Evolutionary conservation across 768 basidiomycete genomes (phyloP), one percentile per base, ranked within the genome.

Genomic region (Lentinus brumalis): DNA sequence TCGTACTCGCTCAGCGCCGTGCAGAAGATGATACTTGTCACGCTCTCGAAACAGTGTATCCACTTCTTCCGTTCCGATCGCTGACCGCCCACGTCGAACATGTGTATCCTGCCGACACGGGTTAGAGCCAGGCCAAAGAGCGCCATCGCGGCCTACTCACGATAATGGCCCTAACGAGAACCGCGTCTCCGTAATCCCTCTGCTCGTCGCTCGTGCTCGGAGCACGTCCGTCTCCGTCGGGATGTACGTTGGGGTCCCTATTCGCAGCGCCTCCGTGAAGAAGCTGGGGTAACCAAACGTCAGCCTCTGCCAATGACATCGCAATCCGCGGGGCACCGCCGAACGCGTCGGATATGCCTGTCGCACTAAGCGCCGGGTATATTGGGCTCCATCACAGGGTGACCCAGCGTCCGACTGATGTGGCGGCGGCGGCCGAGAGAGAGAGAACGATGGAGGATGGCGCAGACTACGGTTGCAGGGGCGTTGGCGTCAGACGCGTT

Each of bases 141-240:
- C 7, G 21, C 21, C 14, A 12, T 4, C 21, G 21, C 6, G 21
- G 21, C 46, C 12, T 4, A 69, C 73, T 50, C 54, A 74, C 71
- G 73, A 76, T 57, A 79, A 56, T 30, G 74, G 83, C 3, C 88
- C 90, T 81, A 91, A 84, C 12, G 78, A 80, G 59, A 92, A 92
- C 69, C 88, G 76, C 6, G 95, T 97, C 76, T 98, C 95, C 5
- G 86, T 88, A 67, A 98, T 96, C 16, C 94, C 94, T 3, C 91
- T 88, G 57, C 88, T 93, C 79, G 96, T 96, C 59, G 86, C 86
- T 64, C 94, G 84, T n/a, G 93, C 92, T 29, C 93, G 80, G 30
- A 98, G 78, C 2, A 96, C 90, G 70, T 98, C 96, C 7, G 83
- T 86, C 69, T 92, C 91, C 18, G 87, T 91, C 0, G 96, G 96